Percentiles rank a stretch among this genome's conserved stretches.
Conservation (phyloP, 2,329 filamentous ascomycete genomes). For the Chaetomiaceae sp. region DNA sequence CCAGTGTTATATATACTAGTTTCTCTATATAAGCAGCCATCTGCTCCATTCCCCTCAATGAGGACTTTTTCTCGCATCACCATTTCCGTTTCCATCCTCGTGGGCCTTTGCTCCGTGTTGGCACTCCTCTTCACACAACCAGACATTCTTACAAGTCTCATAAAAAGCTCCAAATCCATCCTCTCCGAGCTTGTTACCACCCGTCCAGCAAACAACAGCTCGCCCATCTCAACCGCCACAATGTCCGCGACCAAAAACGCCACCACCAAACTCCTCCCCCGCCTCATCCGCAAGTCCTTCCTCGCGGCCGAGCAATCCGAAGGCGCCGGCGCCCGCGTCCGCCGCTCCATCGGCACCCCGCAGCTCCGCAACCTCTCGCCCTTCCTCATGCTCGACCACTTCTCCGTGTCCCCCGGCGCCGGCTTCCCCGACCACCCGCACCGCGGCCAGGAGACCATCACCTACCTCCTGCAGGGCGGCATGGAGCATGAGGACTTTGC, state of each 20-base stretch:
- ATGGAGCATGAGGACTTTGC: slow-evolving; percentile 93
- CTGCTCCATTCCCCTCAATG: slow-evolving; percentile 30
- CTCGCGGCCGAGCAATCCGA: slow-evolving; percentile 81
- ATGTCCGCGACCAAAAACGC: slow-evolving; percentile 18
- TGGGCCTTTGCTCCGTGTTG: slow-evolving; percentile 37
- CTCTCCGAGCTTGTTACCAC: slow-evolving; percentile 26
- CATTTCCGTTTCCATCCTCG: slow-evolving; percentile 36
- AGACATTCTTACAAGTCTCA: too few species aligned
- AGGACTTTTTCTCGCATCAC: slow-evolving; percentile 31
- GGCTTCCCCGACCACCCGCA: slow-evolving; percentile 88
- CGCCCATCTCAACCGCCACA: slow-evolving; percentile 16
- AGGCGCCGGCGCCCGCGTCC: slow-evolving; percentile 80
- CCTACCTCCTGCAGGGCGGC: slow-evolving; percentile 79
- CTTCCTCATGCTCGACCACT: slow-evolving; percentile 96
- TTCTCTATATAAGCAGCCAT: slow-evolving; percentile 3
- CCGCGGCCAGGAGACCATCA: slow-evolving; percentile 82
- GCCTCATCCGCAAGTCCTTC: slow-evolving; percentile 78
- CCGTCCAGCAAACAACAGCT: slow-evolving; percentile 5
- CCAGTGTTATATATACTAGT: neutral
- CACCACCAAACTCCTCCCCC: slow-evolving; percentile 61
- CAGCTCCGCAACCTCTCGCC: slow-evolving; percentile 82
- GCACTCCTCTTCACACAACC: slow-evolving; percentile 29
- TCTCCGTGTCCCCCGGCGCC: slow-evolving; percentile 71
- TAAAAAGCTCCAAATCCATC: too few species aligned
- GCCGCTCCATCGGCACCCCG: slow-evolving; percentile 81